These are phyloP conservation scores for Stagonosporopsis vannaccii DNA, from an alignment of 2,329 filamentous ascomycete species.

Conservation along the genomic window DNA sequence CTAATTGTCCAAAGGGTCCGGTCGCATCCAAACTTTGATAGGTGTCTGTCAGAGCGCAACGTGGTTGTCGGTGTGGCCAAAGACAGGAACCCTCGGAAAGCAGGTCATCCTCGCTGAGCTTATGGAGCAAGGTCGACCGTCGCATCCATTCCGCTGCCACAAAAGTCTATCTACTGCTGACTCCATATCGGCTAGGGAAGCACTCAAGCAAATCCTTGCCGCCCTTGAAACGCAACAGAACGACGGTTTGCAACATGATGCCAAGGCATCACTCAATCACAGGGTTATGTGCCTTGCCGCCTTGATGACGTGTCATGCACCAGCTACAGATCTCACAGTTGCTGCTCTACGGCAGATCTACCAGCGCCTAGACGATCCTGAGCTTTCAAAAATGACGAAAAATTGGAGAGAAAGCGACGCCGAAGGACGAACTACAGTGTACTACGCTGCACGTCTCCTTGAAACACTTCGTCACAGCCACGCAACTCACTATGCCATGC, in stretches of 20 bases:
- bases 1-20: background rate
- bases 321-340: background rate
- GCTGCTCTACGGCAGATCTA: background rate
- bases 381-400: background rate
- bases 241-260: background rate
- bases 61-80: constrained; percentile 1
- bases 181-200: background rate
- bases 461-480: constrained; percentile 8
- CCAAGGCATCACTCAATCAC: background rate
- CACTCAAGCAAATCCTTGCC: background rate
- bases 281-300: background rate
- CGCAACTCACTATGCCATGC: constrained; percentile 7
- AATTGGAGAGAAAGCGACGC: background rate
- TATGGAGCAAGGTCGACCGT: background rate
- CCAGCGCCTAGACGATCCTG: background rate
- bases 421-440: constrained; percentile 5
- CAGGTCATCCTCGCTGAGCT: constrained; percentile 2
- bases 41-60: background rate
- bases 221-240: background rate
- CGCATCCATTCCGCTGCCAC: background rate
- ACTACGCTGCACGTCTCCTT: constrained; percentile 5
- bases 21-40: background rate
- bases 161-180: background rate
- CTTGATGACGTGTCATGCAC: background rate
- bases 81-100: constrained; percentile 3